Evolutionary conservation across 164 flowering plant species (phyloP), one percentile per base, ranked within the genome.

Genomic region (Vitis rotundifolia): DNA sequence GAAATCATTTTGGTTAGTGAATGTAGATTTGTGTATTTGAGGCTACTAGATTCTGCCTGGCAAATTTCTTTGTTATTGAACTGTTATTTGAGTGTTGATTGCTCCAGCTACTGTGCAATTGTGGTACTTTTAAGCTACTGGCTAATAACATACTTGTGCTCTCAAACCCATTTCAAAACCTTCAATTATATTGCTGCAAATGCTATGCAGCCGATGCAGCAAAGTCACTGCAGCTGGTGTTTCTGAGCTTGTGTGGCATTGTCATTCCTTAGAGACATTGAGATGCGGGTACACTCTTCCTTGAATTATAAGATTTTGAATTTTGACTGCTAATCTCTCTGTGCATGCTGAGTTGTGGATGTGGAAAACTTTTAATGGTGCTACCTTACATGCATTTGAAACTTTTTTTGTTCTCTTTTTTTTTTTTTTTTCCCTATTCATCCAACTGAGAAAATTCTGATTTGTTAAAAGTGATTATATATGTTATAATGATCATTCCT

Each of bases 271-370:
- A 82, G 91, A 89, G 75, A 89, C 80, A 49, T 54, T 94, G 68
- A 85, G 97, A 89, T 90, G 92, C 77, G 97, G 97, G 99, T 94
- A 92, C 22, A 62, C 11, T 59, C 69, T 56, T 61, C 28, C 57
- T 10, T 9, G 22, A 59, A 56, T 18, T 58, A 7, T 16, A 28
- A 52, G 0, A 22, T n/a, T 29, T 29, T 3, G 0, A 19, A 54
- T 16, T 56, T 13, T 47, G 60, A 12, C 16, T 13, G 49, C 37
- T 31, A 31, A 31, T 31, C 44, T 31, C 44, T 31, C 44, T 31
- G 44, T 31, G 0, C 44, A 31, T 31, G 5, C 44, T 31, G 7
- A 31, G 44, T 31, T 31, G 44, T 31, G 44, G 44, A 31, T 31
- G 44, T 31, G 44, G 44, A 31, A 6, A 31, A 5, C 44, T 31